phyloP scores from a whole-genome alignment of 78 protist genomes.

The Planoprotostelium fungivorum region DNA sequence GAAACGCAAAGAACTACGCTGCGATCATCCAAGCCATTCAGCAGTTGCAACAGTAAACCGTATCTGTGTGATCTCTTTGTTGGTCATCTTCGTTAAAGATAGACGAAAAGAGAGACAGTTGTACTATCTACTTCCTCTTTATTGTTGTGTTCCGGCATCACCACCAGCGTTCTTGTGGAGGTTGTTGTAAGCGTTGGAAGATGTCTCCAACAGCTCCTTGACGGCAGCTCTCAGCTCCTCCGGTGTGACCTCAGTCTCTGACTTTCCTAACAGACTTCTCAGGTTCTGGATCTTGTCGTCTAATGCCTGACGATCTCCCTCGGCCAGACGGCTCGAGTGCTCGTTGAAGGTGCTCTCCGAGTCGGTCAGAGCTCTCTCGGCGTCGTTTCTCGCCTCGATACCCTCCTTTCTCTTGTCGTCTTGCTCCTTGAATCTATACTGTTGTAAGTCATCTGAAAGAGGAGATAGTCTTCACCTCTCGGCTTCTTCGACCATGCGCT shows the following conservation, averaged over 20 bases:
- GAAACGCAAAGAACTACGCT: no score
- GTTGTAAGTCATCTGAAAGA: no score
- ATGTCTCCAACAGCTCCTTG: background rate
- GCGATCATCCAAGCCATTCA: no score
- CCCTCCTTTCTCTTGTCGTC: background rate
- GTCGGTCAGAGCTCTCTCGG: background rate
- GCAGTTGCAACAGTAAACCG: no score
- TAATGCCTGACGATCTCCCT: background rate
- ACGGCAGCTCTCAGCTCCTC: background rate
- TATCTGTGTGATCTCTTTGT: no score
- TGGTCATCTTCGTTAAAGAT: no score
- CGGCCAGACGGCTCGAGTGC: background rate
- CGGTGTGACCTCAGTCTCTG: background rate
- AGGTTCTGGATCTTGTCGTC: background rate
- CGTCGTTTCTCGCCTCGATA: background rate
- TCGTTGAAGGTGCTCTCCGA: background rate
- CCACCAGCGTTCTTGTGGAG: background rate
- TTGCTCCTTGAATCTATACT: background rate
- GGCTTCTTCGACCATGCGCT: slow-evolving; percentile 92
- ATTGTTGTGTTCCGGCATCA: no score
- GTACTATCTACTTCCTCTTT: no score
- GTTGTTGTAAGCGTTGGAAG: background rate
- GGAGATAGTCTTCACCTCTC: no score
- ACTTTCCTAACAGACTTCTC: background rate
- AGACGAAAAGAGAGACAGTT: no score